phyloP scores from a whole-genome alignment of 2,329 filamentous ascomycete genomes.

The Talaromyces sp. region DNA sequence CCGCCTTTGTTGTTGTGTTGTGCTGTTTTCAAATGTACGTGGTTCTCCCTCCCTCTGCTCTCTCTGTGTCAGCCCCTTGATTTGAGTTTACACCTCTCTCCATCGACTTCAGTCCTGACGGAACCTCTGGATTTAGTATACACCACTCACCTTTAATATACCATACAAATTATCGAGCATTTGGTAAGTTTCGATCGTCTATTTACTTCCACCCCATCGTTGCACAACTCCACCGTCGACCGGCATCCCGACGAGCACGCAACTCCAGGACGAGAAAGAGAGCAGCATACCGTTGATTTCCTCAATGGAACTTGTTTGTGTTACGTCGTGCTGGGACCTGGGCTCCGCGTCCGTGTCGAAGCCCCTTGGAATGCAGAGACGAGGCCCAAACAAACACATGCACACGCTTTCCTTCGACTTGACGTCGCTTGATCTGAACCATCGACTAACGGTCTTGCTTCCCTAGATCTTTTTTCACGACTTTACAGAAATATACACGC shows the following conservation, averaged over 20 bases:
- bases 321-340: not conserved
- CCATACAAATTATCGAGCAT: not conserved
- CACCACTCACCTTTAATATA: constrained; percentile 10
- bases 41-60: constrained; percentile 11
- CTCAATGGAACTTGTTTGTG: not conserved
- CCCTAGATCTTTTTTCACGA: constrained; percentile 10
- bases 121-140: constrained; percentile 5
- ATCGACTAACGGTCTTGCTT: not conserved
- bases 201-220: not conserved
- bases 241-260: not conserved
- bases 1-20: constrained; percentile 21
- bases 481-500: constrained; percentile 20
- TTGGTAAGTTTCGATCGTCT: constrained; percentile 1
- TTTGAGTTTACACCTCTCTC: constrained; percentile 1
- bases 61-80: not conserved
- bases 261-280: not conserved
- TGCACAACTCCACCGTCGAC: not conserved
- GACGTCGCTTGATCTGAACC: not conserved
- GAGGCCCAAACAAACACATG: constrained; percentile 11
- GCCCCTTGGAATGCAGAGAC: constrained; percentile 14
- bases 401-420: not conserved
- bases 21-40: constrained; percentile 25
- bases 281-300: not conserved
- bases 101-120: constrained; percentile 7
- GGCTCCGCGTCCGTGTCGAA: constrained; percentile 12